Conservation (phyloP, 1,284 basidiomycete species). For the Cystobasidiaceae sp. region DNA sequence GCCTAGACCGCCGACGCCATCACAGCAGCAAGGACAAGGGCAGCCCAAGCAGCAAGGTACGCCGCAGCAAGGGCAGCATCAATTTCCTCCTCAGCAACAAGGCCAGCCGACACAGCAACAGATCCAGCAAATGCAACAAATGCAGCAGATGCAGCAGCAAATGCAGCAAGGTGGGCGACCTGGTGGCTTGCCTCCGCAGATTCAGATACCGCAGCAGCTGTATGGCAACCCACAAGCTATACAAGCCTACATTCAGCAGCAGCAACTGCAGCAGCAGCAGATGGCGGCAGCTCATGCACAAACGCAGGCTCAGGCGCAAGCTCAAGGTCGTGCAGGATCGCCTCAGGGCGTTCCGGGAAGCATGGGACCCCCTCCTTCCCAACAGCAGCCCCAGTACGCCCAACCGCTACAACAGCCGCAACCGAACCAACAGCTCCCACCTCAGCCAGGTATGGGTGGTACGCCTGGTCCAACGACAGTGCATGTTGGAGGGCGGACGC, state of each 20-base stretch:
- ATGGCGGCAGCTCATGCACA: neutral
- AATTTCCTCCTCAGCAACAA: neutral
- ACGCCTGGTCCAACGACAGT: neutral
- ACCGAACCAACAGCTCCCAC: neutral
- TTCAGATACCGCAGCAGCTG: slow-evolving; percentile 7
- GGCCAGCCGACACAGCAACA: neutral
- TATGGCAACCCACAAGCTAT: neutral
- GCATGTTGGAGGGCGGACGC: neutral
- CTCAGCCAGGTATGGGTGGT: neutral
- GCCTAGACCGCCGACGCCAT: neutral
- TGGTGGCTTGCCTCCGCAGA: neutral
- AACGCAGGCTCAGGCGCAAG: neutral
- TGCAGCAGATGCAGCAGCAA: neutral
- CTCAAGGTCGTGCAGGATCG: too few species aligned
- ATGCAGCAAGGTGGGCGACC: neutral
- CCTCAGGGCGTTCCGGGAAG: too few species aligned
- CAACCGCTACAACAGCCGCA: neutral
- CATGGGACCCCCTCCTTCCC: neutral
- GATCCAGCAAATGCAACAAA: too few species aligned
- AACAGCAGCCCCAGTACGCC: too few species aligned
- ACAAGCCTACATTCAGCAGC: neutral
- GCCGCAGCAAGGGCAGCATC: slow-evolving; percentile 7
- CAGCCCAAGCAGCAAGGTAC: neutral
- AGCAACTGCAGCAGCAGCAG: neutral
- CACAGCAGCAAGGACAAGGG: slow-evolving; percentile 12